Conservation (phyloP, 1,284 basidiomycete genomes). For the Sporisorium graminicola region DNA sequence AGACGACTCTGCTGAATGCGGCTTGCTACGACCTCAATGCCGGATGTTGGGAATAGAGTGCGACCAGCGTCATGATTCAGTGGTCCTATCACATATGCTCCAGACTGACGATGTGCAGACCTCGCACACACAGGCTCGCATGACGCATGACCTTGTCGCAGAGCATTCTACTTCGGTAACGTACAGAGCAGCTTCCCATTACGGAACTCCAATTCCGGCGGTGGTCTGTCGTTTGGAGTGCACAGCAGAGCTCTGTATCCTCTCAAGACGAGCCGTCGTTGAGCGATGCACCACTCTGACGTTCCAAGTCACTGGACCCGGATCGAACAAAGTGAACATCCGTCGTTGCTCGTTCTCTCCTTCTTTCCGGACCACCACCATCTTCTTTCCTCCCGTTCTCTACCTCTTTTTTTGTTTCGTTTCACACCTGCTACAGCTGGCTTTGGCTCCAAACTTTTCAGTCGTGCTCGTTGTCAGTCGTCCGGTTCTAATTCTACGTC, state of each 20-base stretch:
- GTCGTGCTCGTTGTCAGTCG: background rate
- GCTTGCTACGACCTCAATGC: background rate
- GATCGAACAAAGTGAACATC: background rate
- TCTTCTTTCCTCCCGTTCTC: constrained; percentile 10
- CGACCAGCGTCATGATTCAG: constrained; percentile 4
- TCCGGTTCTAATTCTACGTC: background rate
- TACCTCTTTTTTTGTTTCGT: constrained; percentile 11
- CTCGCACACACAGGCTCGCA: constrained; percentile 16
- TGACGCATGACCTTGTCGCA: constrained; percentile 2
- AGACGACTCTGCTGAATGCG: background rate
- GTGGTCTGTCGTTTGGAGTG: background rate
- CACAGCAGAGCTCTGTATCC: background rate
- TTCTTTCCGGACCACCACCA: constrained; percentile 36
- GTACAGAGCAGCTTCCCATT: constrained; percentile 11
- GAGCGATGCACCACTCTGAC: constrained; percentile 5
- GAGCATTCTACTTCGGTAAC: background rate
- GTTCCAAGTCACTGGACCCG: no score
- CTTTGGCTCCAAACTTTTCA: constrained; percentile 14
- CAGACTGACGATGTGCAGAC: background rate
- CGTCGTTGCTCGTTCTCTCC: background rate
- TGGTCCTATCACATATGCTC: background rate
- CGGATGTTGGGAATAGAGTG: background rate
- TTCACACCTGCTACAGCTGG: constrained; percentile 13
- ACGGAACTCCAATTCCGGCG: constrained; percentile 5
- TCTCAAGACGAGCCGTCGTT: background rate